Evolutionary conservation across 169 alveolate genomes (phyloP), one percentile per base, ranked within the genome.

Genomic region (Cryptosporidium tyzzeri): DNA sequence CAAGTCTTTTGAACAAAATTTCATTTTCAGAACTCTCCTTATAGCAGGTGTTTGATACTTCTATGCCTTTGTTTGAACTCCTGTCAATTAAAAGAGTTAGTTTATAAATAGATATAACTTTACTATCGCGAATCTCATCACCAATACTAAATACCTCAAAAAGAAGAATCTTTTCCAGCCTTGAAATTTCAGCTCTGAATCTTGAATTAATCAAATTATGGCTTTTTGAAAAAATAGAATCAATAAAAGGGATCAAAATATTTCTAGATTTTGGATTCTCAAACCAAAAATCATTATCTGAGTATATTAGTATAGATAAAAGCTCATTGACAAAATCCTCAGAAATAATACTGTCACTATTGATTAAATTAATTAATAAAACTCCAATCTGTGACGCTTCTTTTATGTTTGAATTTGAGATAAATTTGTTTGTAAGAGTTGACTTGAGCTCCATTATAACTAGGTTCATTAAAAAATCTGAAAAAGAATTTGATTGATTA

Each of bases 41-140:
- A 9, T 9, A 23, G 23, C 23, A 55, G 21, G 29, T 21, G 12
- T 7, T 55, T 55, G 67, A 7, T 9, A 9, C 26, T 1, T 3
- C 5, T 3, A 26, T 8, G 3, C 18, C 67, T 65, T 1, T 9
- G 29, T 73, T 50, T 16, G 37, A 23, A 48, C 58, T 73, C 7
- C 86, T 73, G 2, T 73, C 86, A 53, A 59, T 18, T 18, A 73
- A 44, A 31, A 73, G 23, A 10, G 51, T 23, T 35, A 55, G 33
- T 31, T 73, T 73, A 53, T 33, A n/a, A 12, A 31, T 58, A 29
- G 86, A 73, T 21, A 50, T 14, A 2, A 14, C 14, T 44, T 35
- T 35, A 16, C 0, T 1, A 12, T n/a, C 1, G n/a, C 9, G 39
- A 0, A 35, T 69, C 0, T 69, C 33, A 21, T 69, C 55, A 18